Conservation (phyloP, 441 rosid species). For the Erodium chrysanthum region DNA sequence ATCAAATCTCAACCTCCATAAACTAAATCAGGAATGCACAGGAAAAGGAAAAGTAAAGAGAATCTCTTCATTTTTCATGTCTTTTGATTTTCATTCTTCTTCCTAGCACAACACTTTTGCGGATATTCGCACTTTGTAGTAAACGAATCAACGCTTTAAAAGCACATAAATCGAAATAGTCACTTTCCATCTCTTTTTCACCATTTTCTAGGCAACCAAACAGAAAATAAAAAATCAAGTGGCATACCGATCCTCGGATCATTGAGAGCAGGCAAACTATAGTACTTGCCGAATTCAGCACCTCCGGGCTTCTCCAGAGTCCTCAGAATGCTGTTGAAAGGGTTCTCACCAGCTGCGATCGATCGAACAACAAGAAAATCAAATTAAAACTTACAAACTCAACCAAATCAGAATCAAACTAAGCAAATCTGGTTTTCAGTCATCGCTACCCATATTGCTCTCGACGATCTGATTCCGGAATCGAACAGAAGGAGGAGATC, state of each 20-base stretch:
- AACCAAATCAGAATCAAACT: background rate
- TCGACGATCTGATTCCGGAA: background rate
- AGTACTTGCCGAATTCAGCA: conserved; percentile 47
- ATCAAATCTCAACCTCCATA: conserved; percentile 1
- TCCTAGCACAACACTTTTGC: background rate
- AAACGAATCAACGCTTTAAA: too few relatives aligned
- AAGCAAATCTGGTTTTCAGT: background rate
- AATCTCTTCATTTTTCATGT: background rate
- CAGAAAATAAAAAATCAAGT: background rate
- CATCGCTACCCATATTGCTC: background rate
- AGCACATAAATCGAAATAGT: background rate
- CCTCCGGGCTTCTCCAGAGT: conserved; percentile 43
- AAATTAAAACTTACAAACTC: background rate
- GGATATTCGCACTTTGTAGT: too few relatives aligned
- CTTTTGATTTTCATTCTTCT: background rate
- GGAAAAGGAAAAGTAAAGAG: background rate
- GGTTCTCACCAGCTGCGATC: conserved; percentile 37
- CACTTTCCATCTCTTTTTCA: conserved; percentile 1
- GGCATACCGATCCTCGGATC: conserved; percentile 57
- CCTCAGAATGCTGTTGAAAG: conserved; percentile 40
- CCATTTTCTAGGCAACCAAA: conserved; percentile 16
- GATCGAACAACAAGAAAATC: background rate
- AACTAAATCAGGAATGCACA: background rate
- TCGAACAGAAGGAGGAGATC: background rate
- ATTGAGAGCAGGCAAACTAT: conserved; percentile 45